Conservation (phyloP, 1,139 yeast genomes). For the Nematodospora anomalae region DNA sequence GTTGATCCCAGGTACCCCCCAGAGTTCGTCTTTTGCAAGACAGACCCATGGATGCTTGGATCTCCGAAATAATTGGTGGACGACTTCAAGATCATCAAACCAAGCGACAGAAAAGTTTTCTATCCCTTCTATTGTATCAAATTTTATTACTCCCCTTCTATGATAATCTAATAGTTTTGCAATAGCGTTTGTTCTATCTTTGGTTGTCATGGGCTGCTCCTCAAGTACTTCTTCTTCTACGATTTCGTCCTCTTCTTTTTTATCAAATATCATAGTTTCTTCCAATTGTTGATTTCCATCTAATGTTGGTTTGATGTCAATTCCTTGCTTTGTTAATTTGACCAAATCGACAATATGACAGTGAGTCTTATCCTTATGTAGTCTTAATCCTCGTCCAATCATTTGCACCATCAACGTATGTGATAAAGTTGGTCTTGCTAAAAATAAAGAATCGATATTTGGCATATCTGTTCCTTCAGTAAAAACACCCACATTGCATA, state of each 20-base stretch:
- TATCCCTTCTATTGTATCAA: conserved; percentile 36
- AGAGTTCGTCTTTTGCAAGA: conserved; percentile 18
- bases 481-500: conserved; percentile 85
- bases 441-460: conserved; percentile 74
- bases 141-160: conserved; percentile 17
- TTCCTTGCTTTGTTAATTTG: conserved; percentile 57
- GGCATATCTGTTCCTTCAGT: conserved; percentile 98
- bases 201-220: background rate
- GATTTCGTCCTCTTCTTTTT: conserved; percentile 17
- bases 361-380: conserved; percentile 56
- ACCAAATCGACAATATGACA: conserved; percentile 83
- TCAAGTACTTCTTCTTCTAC: conserved; percentile 15
- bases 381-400: conserved; percentile 87
- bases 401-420: conserved; percentile 73
- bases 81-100: conserved; percentile 21
- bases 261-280: conserved; percentile 27
- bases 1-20: conserved; percentile 29
- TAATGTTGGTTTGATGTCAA: conserved; percentile 62
- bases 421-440: conserved; percentile 83
- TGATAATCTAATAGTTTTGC: conserved; percentile 6
- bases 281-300: conserved; percentile 41
- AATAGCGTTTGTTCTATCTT: conserved; percentile 10
- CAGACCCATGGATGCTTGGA: conserved; percentile 9
- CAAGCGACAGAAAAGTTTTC: conserved; percentile 2
- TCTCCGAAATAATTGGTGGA: conserved; percentile 16